phyloP scores from a whole-genome alignment of 495 filamentous ascomycete genomes.

The Lophiotrema nucula region DNA sequence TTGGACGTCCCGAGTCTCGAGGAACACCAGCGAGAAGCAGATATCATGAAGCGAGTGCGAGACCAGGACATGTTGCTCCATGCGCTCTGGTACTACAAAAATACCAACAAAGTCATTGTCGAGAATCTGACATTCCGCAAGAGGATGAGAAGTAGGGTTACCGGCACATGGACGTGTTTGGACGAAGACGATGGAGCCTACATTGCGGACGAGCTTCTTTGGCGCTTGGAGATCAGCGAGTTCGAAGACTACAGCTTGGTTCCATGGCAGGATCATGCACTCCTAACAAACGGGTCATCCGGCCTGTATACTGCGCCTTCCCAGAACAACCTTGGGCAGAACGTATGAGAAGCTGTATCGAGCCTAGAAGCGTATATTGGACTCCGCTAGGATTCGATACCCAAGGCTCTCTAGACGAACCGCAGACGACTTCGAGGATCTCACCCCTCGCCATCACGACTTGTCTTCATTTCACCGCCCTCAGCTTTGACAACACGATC shows the following conservation, averaged over 20 bases:
- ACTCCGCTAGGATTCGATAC: too few relatives aligned
- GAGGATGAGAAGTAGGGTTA: neutral
- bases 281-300: too few relatives aligned
- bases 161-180: neutral
- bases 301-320: too few relatives aligned
- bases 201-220: neutral
- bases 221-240: constrained; percentile 8
- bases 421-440: too few relatives aligned
- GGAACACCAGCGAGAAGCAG: neutral
- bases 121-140: neutral
- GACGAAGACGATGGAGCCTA: neutral
- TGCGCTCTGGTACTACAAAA: constrained; percentile 12
- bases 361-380: too few relatives aligned
- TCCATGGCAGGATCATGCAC: constrained; percentile 4
- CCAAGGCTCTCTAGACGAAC: too few relatives aligned
- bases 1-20: constrained; percentile 1
- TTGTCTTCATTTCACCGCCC: too few relatives aligned
- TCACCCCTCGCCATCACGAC: too few relatives aligned
- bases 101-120: constrained; percentile 9
- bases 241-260: constrained; percentile 16
- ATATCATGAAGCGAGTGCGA: neutral
- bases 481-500: too few relatives aligned
- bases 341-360: too few relatives aligned
- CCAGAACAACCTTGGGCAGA: too few relatives aligned
- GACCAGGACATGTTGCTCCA: constrained; percentile 5